phyloP scores from a whole-genome alignment of 352 stramenopile genomes.

The Phytophthora nicotianae region DNA sequence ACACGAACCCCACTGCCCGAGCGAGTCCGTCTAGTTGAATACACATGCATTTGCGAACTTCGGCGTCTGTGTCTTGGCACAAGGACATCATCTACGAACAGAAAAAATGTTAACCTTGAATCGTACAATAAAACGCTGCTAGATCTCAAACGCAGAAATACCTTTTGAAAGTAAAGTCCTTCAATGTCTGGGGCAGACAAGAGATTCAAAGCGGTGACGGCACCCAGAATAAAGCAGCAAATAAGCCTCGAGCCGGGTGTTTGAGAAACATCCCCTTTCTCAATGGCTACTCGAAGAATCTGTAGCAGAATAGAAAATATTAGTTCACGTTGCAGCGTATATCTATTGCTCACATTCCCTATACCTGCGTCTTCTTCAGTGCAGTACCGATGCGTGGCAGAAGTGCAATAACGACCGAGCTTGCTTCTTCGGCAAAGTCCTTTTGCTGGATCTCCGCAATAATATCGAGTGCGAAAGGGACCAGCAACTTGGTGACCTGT shows the following conservation, averaged over 20 bases:
- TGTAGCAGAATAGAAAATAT: conserved; percentile 26
- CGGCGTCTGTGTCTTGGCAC: conserved; percentile 84
- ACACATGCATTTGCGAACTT: conserved; percentile 86
- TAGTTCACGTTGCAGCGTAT: neutral
- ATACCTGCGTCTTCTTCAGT: conserved; percentile 82
- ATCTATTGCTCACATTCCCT: neutral
- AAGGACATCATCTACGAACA: conserved; percentile 77
- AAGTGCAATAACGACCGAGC: conserved; percentile 57
- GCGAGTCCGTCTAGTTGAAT: conserved; percentile 80
- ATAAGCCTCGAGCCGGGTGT: conserved; percentile 77
- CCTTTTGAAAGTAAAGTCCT: conserved; percentile 84
- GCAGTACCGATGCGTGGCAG: conserved; percentile 58
- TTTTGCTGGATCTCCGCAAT: conserved; percentile 81
- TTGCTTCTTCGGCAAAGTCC: conserved; percentile 72
- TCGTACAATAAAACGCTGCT: neutral
- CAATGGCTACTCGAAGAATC: conserved; percentile 84
- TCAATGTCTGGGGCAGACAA: conserved; percentile 77
- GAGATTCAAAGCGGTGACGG: conserved; percentile 73
- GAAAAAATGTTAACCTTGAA: neutral
- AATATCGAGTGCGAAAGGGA: conserved; percentile 75
- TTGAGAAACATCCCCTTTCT: conserved; percentile 85
- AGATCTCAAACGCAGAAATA: conserved; percentile 13
- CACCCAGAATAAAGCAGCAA: conserved; percentile 75
- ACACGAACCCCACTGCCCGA: conserved; percentile 64
- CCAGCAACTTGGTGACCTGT: conserved; percentile 74